Base-by-base conservation (phyloP, 2,329 filamentous ascomycete species). In the Chrysosphaeria jannelii region DNA sequence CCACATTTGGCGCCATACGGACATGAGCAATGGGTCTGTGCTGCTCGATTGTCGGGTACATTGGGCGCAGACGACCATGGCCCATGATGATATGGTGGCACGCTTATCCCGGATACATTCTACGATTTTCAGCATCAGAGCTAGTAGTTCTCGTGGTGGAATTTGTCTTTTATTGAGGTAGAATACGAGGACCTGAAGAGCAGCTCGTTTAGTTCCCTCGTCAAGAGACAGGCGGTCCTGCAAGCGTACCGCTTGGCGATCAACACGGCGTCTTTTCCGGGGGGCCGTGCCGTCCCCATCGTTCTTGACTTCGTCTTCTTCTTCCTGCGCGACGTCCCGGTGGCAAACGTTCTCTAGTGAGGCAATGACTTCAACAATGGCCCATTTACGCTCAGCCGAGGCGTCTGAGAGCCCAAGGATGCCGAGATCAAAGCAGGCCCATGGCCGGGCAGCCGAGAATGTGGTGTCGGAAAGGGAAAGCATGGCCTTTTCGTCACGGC, bases 51-150 rank as follows among this genome's bases (percentile, higher is more conserved):
- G 48, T 22, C 45, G 34, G 14, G 53, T 46, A 34, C 56, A 51
- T 75, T 71, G 74, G 30, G 74, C 53, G 37, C 76, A 61, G n/a
- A 66, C 68, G 24, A 91, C 41, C 48, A 89, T 62, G 10, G 76
- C 68, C 85, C 85, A 97, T 0, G 66, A 74, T 6, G 66, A 58
- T 19, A 67, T 47, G 6, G 44, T 41, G 9, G 47, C 44, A 32
- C 69, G 64, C 34, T 89, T 79, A 35, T 85, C 70, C 7, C 58
- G 52, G 20, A 70, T 58, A 25, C 56, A 51, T 8, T 46, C 41
- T 10, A 52, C 44, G 10, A 88, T 44, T 20, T 57, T 53, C 6
- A 53, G 48, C 3, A 85, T 37, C 4, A 68, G 39, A 1, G 52
- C 48, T 5, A 44, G 40, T 13, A 68, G 43, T 8, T 60, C 55